These are phyloP conservation scores for Recurvomyces mirabilis DNA, from an alignment of 495 filamentous ascomycete species.

Conservation along the genomic window DNA sequence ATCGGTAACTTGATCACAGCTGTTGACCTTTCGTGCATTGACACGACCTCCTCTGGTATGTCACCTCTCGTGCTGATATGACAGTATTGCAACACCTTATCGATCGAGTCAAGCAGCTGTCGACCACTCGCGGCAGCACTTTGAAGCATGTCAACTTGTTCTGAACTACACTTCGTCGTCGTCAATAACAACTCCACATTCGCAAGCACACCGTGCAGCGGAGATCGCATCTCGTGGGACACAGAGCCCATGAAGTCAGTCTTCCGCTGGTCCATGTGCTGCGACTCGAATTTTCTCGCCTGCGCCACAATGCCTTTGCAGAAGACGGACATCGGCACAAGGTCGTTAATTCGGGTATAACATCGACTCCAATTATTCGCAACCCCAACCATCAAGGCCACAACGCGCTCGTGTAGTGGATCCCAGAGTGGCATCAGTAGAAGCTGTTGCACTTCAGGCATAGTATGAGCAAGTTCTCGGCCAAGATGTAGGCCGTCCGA, in stretches of 20 bases:
- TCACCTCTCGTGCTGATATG: background rate
- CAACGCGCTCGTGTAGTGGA: background rate
- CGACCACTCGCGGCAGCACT: background rate
- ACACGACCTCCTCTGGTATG: too few relatives aligned
- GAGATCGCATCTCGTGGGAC: slow-evolving; percentile 33
- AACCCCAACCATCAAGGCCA: background rate
- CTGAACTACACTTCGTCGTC: background rate
- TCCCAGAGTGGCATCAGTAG: background rate
- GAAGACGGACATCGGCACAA: background rate
- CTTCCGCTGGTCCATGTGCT: slow-evolving; percentile 16
- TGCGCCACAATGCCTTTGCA: background rate
- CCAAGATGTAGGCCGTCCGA: background rate
- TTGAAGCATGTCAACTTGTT: background rate
- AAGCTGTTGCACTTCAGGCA: background rate
- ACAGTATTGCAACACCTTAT: background rate
- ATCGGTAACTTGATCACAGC: too few relatives aligned
- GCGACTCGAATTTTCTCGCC: background rate
- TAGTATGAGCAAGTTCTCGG: background rate
- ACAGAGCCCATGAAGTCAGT: slow-evolving; percentile 32
- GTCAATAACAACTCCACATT: slow-evolving; percentile 24
- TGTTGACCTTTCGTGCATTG: too few relatives aligned
- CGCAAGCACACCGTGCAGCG: slow-evolving; percentile 34
- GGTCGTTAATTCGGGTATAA: background rate
- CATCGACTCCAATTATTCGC: background rate
- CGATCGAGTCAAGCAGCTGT: slow-evolving; percentile 3